Evolutionary conservation across 1,284 basidiomycete species (phyloP), one percentile per base, ranked within the genome.

Genomic region (Boletus smithii): DNA sequence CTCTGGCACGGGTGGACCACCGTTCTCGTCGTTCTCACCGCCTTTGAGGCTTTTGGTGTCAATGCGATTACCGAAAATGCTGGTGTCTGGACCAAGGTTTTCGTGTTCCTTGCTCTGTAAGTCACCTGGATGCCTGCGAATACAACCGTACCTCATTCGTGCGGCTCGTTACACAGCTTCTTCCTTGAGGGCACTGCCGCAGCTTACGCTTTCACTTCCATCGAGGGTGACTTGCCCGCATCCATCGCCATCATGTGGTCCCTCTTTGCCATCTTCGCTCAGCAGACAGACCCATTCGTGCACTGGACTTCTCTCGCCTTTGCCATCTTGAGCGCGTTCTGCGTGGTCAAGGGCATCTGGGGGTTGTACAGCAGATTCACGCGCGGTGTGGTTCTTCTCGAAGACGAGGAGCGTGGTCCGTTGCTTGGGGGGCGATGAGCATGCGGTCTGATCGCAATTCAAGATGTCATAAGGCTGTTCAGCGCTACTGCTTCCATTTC

Each of bases 1-100:
- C 81, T 95, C 46, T 97, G 88, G 73, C 94, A 97, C 65, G 94
- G 94, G 42, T 95, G 93, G 88, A 92, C 91, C 13, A 93, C 91
- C 41, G 87, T 97, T 43, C 81, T 97, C 49, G 88, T 95, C 56
- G 76, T 97, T 53, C 73, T 97, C 51, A 88, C 90, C 38, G 86
- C 80, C 4, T 97, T 97, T 67, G 86, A 94, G 65, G 93, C 92
- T 0, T 95, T 95, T 60, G 94, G 94, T 54, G 82, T 85, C 50
- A 79, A 94, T 65, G 81, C 88, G 0, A 61, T 75, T 56, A 69
- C 67, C 41, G 73, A 87, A 56, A 69, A 68, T 34, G 83, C 91
- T 1, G 92, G 92, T 22, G 71, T 94, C 50, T 91, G 91, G 83
- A 95, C 92, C 65, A 94, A 95, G 66, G 81, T 92, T 59, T 90